Evolutionary conservation across 2,329 filamentous ascomycete species (phyloP), one percentile per base, ranked within the genome.

Genomic region (Aspergillus calidoustus): DNA sequence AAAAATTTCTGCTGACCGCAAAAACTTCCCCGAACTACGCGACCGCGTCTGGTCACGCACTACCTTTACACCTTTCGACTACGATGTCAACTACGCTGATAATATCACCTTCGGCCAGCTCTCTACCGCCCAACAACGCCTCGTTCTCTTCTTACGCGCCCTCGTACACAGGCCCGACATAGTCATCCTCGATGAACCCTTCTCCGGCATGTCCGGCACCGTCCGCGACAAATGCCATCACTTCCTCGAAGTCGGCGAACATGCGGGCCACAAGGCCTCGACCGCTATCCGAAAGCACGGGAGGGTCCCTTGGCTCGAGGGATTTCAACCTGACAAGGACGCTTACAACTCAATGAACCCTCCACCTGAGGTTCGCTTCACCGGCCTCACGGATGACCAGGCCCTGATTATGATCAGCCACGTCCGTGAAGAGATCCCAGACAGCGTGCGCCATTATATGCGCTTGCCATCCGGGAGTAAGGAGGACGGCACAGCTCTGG

Each of bases 351-450:
- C 34, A 6, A 19, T 23, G 15, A 44, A 22, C 25, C 51, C 34
- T 28, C 28, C 1, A 31, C 30, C 13, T 19, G 43, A 48, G 6
- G 59, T 65, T 1, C 70, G 72, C 30, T 69, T 72, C 4, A 72
- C 71, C 1, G 92, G 92, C 0, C 77, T 97, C 59, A 83, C 83
- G 1, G 81, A 87, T 0, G 76, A 86, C 23, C 94, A 98, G 77
- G 93, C 93, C 0, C 79, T 99, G 57, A 85, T 98, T n/a, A 92
- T 93, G 66, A 94, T 98, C 62, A 95, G 92, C 64, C 95, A 99
- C 78, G 84, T 94, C 63, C 89, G 88, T 64, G 93, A 97, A 70
- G 95, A 99, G 76, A 91, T 98, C 9, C 95, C 95, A 0, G 88
- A 89, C 54, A 89, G 89, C 67, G 86, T 97, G 25, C 81, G 92